Evolutionary conservation across 2,329 filamentous ascomycete species (phyloP), one percentile per base, ranked within the genome.

Genomic region (Neurospora crassa): DNA sequence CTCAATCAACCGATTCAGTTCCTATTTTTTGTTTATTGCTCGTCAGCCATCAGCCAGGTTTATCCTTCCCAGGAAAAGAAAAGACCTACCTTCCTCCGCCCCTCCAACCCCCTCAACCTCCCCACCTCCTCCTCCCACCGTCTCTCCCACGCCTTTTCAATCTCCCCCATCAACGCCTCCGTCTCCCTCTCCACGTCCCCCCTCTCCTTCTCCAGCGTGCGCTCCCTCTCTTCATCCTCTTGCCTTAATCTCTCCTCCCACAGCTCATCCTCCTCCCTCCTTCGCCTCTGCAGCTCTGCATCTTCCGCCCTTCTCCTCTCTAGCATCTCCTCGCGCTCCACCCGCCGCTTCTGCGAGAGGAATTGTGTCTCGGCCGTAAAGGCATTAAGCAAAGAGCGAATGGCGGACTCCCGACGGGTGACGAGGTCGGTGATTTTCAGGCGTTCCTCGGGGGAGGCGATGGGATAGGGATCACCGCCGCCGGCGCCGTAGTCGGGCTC

Each of bases 1-100:
- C 42, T 84, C 82, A 47, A 84, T 81, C 53, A 79, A 76, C 24
- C 78, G 81, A 69, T 83, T 83, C 71, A 84, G 77, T 74, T 84
- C 82, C 82, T 83, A 40, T 24, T 45, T 18, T 6, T n/a, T n/a
- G n/a, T 5, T 12, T 40, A 11, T 18, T 47, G 8, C 3, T 14
- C 0, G 47, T 59, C 16, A 59, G 47, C 47, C 20, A 45, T 43
- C 42, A 11, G 2, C 34, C 24, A 24, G 3, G 1, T 24, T 24
- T 24, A 24, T 40, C 10, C 40, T 11, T 3, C 10, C 8, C 40
- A 11, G 7, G 7, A 8, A 37, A 37, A 37, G 7, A 8, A 37
- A 37, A 37, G 5, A 37, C 34, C 7, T 37, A 37, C 79, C 70
- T 71, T 77, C 75, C 81, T 74, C 73, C 76, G 78, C 69, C 79